Conservation (phyloP, 768 basidiomycete species). For the Sporobolomyces phaffii region DNA sequence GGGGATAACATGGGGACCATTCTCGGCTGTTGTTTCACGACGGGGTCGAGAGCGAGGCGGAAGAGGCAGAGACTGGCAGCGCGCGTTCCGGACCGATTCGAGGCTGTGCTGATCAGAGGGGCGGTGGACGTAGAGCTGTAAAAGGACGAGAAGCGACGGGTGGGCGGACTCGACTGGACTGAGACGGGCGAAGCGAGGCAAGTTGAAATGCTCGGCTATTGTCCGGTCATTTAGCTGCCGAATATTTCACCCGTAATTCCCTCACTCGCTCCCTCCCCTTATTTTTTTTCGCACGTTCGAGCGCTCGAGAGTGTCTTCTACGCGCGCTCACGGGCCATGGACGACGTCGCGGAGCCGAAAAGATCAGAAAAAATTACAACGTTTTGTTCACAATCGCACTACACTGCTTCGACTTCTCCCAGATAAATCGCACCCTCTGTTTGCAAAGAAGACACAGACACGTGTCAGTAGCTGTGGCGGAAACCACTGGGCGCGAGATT, state of each 20-base stretch:
- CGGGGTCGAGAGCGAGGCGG: background rate
- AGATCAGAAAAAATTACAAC: background rate
- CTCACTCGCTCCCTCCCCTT: too few species aligned
- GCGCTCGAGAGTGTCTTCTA: too few species aligned
- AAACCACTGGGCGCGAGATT: background rate
- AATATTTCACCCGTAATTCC: too few species aligned
- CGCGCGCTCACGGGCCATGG: too few species aligned
- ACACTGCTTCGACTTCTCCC: slow-evolving; percentile 37
- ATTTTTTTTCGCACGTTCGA: too few species aligned
- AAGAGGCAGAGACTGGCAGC: background rate
- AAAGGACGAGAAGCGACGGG: background rate
- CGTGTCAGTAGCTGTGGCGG: background rate
- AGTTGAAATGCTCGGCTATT: background rate
- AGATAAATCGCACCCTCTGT: slow-evolving; percentile 38
- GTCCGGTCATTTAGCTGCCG: too few species aligned
- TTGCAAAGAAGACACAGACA: background rate
- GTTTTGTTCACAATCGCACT: background rate
- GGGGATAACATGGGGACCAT: slow-evolving; percentile 58
- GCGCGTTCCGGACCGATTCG: too few species aligned
- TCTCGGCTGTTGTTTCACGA: background rate
- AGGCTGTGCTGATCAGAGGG: background rate
- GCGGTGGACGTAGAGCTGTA: too few species aligned
- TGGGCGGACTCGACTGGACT: background rate
- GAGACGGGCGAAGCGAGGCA: background rate
- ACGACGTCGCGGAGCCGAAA: too few species aligned